These are phyloP conservation scores for Cryptosporidium sp. DNA, from an alignment of 169 alveolate species.

Conservation along the genomic window DNA sequence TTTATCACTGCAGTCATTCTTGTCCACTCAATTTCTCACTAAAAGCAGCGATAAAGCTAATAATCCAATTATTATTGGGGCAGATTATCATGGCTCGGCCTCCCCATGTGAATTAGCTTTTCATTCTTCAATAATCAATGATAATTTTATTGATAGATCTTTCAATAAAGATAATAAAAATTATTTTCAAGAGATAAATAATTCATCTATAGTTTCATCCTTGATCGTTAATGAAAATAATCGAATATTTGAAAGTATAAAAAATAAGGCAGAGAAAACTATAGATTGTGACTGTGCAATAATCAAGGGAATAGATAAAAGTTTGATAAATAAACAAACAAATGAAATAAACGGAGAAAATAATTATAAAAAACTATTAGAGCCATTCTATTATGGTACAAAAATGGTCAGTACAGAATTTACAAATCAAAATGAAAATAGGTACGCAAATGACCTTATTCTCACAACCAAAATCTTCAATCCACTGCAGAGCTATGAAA, in stretches of 20 bases:
- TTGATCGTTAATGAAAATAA: neutral
- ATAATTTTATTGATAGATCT: neutral
- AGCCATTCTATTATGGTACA: constrained; percentile 17
- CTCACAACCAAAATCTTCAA: neutral
- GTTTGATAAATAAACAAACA: neutral
- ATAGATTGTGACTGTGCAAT: neutral
- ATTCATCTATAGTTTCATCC: neutral
- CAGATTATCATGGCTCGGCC: constrained; percentile 63
- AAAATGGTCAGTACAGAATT: constrained; percentile 5
- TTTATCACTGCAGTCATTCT: constrained; percentile 54
- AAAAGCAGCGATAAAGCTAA: neutral
- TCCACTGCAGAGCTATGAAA: neutral
- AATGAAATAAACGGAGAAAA: neutral
- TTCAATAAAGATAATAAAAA: neutral
- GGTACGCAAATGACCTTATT: neutral
- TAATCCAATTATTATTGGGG: neutral
- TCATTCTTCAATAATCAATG: constrained; percentile 23
- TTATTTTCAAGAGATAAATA: neutral
- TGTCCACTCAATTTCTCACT: constrained; percentile 39
- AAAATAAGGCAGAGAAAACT: neutral
- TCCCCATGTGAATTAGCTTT: constrained; percentile 36
- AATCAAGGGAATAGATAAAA: neutral
- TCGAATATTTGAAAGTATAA: neutral
- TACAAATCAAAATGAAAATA: neutral
- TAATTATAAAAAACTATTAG: neutral